phyloP scores from a whole-genome alignment of 2,329 filamentous ascomycete genomes.

The Colletotrichum simmondsii region DNA sequence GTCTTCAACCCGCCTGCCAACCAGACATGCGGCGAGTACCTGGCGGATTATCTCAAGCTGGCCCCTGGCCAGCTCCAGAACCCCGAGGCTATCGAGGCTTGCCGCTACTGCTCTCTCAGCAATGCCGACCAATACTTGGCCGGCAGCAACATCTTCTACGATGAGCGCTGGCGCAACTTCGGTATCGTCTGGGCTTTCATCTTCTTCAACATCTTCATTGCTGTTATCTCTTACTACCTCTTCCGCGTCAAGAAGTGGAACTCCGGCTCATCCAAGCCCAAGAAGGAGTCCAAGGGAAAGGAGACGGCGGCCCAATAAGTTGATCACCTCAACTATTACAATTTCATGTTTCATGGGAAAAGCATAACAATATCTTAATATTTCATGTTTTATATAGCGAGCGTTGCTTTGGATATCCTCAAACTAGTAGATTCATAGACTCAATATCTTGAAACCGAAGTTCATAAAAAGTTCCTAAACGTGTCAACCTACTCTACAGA shows the following conservation, averaged over 20 bases:
- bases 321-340: neutral
- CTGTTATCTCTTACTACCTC: slow-evolving; percentile 71
- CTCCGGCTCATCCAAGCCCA: slow-evolving; percentile 18
- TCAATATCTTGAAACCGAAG: neutral
- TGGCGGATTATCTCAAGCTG: slow-evolving; percentile 62
- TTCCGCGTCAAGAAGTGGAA: slow-evolving; percentile 40
- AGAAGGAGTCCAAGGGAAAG: slow-evolving; percentile 26
- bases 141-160: slow-evolving; percentile 58
- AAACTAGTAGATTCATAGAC: neutral
- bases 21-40: slow-evolving; percentile 73
- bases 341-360: neutral
- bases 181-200: slow-evolving; percentile 77
- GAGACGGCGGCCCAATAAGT: slow-evolving; percentile 1
- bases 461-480: neutral
- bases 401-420: slow-evolving; percentile 16
- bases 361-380: neutral
- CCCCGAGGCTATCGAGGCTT: slow-evolving; percentile 63
- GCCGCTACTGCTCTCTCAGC: slow-evolving; percentile 74
- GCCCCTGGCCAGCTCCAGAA: slow-evolving; percentile 72
- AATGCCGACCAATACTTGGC: slow-evolving; percentile 71
- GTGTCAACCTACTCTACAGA: too few species aligned
- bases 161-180: slow-evolving; percentile 74
- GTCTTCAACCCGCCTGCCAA: slow-evolving; percentile 72
- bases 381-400: slow-evolving; percentile 10
- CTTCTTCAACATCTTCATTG: slow-evolving; percentile 69